Percentiles rank a stretch among this genome's conserved stretches.
Evolutionary conservation across 2,329 filamentous ascomycete genomes (phyloP).

Genomic region (Cucurbitaria berberidis): DNA sequence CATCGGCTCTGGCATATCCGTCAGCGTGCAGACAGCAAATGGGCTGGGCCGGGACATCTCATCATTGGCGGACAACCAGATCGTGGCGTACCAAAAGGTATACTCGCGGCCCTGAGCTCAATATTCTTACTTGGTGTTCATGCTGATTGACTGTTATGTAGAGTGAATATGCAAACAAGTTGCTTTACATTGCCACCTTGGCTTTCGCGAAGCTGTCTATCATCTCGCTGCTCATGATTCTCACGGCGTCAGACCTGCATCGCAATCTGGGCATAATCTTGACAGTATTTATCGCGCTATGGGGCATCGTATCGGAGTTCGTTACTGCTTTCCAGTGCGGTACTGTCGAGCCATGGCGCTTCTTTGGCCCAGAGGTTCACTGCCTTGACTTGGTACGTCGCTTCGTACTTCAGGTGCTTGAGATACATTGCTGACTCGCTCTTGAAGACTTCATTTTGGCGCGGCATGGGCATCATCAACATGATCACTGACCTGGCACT

Average conservation of each 20-base stretch:
- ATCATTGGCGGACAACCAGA: constrained; percentile 22
- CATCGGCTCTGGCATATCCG: constrained; percentile 42
- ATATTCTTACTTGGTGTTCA: background rate
- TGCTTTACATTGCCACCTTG: constrained; percentile 44
- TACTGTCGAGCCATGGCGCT: constrained; percentile 35
- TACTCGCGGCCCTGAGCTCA: background rate
- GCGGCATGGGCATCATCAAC: constrained; percentile 37
- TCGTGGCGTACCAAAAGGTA: constrained; percentile 42
- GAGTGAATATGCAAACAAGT: constrained; percentile 45
- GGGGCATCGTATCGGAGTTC: constrained; percentile 37
- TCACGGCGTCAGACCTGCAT: constrained; percentile 40
- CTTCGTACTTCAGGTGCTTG: background rate
- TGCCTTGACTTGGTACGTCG: constrained; percentile 37
- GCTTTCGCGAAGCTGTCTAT: constrained; percentile 45
- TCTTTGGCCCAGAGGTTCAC: constrained; percentile 9
- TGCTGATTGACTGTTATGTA: constrained; percentile 9
- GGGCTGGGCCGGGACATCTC: constrained; percentile 38
- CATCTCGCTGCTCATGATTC: constrained; percentile 44
- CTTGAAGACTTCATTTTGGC: constrained; percentile 39
- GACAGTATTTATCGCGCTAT: constrained; percentile 37
- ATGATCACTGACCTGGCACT: constrained; percentile 44
- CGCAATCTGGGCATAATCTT: constrained; percentile 34
- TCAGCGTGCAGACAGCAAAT: constrained; percentile 38
- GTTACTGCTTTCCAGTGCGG: constrained; percentile 43
- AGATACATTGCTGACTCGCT: constrained; percentile 4